These are phyloP conservation scores for Nigrograna mackinnonii DNA, from an alignment of 2,329 filamentous ascomycete species.

Conservation along the genomic window DNA sequence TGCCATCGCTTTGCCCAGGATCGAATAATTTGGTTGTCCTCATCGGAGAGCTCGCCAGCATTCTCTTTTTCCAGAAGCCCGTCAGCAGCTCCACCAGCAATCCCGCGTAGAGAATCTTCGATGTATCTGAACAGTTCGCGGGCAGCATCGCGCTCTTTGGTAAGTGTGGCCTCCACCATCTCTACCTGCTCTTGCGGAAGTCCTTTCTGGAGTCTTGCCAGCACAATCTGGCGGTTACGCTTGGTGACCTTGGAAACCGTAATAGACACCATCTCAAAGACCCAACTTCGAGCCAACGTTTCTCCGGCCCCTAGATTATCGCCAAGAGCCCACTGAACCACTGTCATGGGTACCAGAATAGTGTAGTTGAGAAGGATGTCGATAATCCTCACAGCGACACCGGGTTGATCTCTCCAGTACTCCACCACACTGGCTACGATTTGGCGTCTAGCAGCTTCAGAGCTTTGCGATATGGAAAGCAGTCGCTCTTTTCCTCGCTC, in stretches of 20 bases:
- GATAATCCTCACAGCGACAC: slow-evolving; percentile 87
- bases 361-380: slow-evolving; percentile 98
- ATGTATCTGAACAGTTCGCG: slow-evolving; percentile 79
- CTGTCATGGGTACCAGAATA: slow-evolving; percentile 81
- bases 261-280: slow-evolving; percentile 88
- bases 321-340: slow-evolving; percentile 87
- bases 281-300: slow-evolving; percentile 71
- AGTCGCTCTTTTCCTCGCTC: slow-evolving; percentile 92
- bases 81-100: slow-evolving; percentile 75
- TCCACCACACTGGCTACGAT: slow-evolving; percentile 88
- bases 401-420: slow-evolving; percentile 93
- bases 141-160: slow-evolving; percentile 73
- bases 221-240: slow-evolving; percentile 79
- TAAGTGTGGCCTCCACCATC: slow-evolving; percentile 67
- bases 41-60: slow-evolving; percentile 41
- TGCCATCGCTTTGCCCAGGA: slow-evolving; percentile 88
- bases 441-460: slow-evolving; percentile 77
- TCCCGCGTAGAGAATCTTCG: slow-evolving; percentile 74
- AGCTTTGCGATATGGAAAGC: slow-evolving; percentile 74
- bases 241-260: slow-evolving; percentile 90
- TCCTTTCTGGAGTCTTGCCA: slow-evolving; percentile 61
- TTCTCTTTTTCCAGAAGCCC: slow-evolving; percentile 74
- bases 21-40: slow-evolving; percentile 64
- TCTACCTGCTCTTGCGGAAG: slow-evolving; percentile 60
- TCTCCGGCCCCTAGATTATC: slow-evolving; percentile 67